Conservation (phyloP, 805 yeast genomes). For the Ogataea zsoltii region DNA sequence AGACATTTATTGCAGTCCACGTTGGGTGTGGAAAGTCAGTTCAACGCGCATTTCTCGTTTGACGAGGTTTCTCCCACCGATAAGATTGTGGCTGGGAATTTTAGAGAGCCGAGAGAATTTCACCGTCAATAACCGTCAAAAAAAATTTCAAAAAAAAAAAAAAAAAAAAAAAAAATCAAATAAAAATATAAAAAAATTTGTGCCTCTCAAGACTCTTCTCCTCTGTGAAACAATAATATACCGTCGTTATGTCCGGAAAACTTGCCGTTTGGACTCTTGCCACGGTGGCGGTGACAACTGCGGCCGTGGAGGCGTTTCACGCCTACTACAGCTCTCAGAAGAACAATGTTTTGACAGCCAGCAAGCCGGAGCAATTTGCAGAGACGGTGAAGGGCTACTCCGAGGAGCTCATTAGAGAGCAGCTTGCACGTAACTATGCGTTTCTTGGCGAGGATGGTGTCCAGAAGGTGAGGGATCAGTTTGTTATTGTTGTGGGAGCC, state of each 20-base stretch:
- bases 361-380: neutral
- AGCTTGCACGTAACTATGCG: slow-evolving; percentile 90
- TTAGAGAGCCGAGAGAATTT: no score
- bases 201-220: neutral
- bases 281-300: slow-evolving; percentile 38
- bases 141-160: no score
- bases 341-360: neutral
- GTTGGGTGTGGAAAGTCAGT: no score
- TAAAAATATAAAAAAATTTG: no score
- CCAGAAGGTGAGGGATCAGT: slow-evolving; percentile 65
- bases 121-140: no score
- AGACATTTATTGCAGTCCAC: no score
- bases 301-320: slow-evolving; percentile 40
- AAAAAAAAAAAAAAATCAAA: no score
- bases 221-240: neutral
- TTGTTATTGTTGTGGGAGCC: slow-evolving; percentile 82
- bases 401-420: slow-evolving; percentile 83
- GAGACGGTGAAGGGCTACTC: slow-evolving; percentile 37
- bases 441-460: slow-evolving; percentile 88
- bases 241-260: slow-evolving; percentile 9
- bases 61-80: no score
- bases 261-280: slow-evolving; percentile 18
- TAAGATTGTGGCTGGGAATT: no score
- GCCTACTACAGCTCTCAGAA: slow-evolving; percentile 19
- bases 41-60: no score